phyloP scores from a whole-genome alignment of 1,284 basidiomycete species.

The Ustilago sp. region DNA sequence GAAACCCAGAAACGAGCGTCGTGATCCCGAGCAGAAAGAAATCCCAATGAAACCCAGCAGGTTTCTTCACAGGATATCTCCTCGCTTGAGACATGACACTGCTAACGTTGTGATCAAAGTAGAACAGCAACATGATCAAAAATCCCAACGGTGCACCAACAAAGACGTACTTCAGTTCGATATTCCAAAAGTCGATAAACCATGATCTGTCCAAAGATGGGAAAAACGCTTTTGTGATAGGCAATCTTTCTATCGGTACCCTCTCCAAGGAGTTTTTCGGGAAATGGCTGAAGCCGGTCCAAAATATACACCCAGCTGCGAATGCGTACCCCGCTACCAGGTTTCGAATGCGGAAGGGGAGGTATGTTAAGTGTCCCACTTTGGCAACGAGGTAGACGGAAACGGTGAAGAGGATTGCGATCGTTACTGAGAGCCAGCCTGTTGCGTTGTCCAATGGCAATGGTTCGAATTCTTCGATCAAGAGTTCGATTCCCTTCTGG shows the following conservation, averaged over 20 bases:
- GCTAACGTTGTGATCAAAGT: constrained; percentile 77
- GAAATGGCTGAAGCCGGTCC: constrained; percentile 71
- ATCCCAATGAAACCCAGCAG: constrained; percentile 87
- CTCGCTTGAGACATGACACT: constrained; percentile 88
- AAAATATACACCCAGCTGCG: constrained; percentile 70
- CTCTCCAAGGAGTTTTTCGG: constrained; percentile 60
- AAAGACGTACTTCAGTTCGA: constrained; percentile 89
- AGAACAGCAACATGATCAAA: constrained; percentile 69
- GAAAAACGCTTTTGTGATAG: constrained; percentile 67
- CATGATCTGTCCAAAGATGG: constrained; percentile 82
- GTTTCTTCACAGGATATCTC: constrained; percentile 88
- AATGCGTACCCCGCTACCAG: constrained; percentile 70
- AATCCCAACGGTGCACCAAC: constrained; percentile 77
- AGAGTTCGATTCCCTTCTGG: constrained; percentile 71
- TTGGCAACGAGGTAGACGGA: constrained; percentile 69
- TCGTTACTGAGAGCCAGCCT: constrained; percentile 71
- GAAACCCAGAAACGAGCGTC: constrained; percentile 88
- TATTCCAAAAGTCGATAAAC: constrained; percentile 91
- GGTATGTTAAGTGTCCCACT: constrained; percentile 60
- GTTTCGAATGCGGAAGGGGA: constrained; percentile 70
- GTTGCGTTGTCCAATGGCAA: constrained; percentile 64
- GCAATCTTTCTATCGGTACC: constrained; percentile 62
- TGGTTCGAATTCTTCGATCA: constrained; percentile 69
- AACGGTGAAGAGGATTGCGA: constrained; percentile 71
- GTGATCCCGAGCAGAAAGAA: constrained; percentile 85